Evolutionary conservation across 305 asterid species (phyloP).

Genomic region (Withania somnifera): DNA sequence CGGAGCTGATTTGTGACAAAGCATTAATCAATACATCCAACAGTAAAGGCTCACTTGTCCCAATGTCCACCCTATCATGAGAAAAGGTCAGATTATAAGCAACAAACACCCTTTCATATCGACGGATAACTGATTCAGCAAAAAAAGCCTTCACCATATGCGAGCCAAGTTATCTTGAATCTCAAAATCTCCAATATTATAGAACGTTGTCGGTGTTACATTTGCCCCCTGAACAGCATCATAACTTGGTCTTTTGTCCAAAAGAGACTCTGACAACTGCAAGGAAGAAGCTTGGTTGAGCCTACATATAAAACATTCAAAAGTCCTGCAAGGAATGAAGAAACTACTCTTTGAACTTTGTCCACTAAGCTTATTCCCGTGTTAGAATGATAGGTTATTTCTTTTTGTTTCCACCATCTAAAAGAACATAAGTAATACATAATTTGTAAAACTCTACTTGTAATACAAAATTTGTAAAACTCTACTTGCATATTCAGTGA

Average conservation of each 20-base stretch:
- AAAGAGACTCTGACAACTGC: slow-evolving; percentile 69
- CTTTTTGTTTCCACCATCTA: background rate
- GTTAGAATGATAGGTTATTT: background rate
- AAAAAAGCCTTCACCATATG: slow-evolving; percentile 44
- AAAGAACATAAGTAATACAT: background rate
- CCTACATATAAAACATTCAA: background rate
- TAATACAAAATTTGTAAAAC: no score
- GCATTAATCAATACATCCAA: slow-evolving; percentile 84
- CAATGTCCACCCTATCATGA: slow-evolving; percentile 77
- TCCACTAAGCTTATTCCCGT: background rate
- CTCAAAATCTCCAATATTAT: slow-evolving; percentile 91
- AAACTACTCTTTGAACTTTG: background rate
- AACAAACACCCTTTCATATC: slow-evolving; percentile 4
- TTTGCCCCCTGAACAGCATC: slow-evolving; percentile 85
- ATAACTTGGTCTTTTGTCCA: slow-evolving; percentile 70
- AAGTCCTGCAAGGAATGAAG: background rate
- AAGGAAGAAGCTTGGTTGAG: slow-evolving; percentile 10
- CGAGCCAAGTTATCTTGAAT: slow-evolving; percentile 87
- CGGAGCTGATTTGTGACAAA: slow-evolving; percentile 72
- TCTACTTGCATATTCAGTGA: slow-evolving; percentile 93
- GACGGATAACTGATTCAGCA: background rate
- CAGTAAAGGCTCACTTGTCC: slow-evolving; percentile 69
- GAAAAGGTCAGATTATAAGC: slow-evolving; percentile 7
- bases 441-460: slow-evolving; percentile 42
- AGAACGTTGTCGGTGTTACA: slow-evolving; percentile 67